Evolutionary conservation across 2,329 filamentous ascomycete genomes (phyloP), one percentile per base, ranked within the genome.

Genomic region (Lachnellula hyalina): DNA sequence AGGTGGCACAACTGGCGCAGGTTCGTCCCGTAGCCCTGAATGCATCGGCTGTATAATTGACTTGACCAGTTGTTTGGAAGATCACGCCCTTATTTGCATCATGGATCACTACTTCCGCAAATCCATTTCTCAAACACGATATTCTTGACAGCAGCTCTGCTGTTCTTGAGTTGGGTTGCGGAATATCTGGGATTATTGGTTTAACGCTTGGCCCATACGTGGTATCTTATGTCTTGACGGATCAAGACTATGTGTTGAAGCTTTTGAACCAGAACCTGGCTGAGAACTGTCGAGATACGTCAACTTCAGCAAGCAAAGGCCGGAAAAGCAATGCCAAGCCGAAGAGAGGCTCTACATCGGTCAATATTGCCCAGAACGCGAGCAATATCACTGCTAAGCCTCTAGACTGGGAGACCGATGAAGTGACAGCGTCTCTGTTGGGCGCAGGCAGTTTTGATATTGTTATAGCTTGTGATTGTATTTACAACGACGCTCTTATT

Each of bases 401-500:
- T 0, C 75, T 96, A 0, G 93, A 99, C 72, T 99, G 94, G 94
- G 92, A 97, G 68, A 76, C 78, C 0, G 79, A 83, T 57, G 71
- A 77, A 47, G 77, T 85, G 9, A 79, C 73, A 23, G 69, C 72
- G 11, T 68, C 68, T 14, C 65, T 67, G 8, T 58, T 59, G 51
- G 38, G 69, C 9, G 56, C 44, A 51, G 56, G 15, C 52, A 78
- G 79, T 54, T 86, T 94, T 61, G 87, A 95, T 65, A 72, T 84
- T 14, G 76, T 97, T 11, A 70, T 97, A 36, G 90, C 91, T 4
- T 96, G 90, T 67, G 94, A 99, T 71, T 96, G 92, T 71, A 87
- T 99, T 63, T 99, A 95, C 76, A 99, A 97, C 72, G 89, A 96
- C 61, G 82, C 87, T 2, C 80, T 97, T 3, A 82, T 97, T 23